phyloP scores from a whole-genome alignment of 2,329 filamentous ascomycete species.

The Coniochaeta ligniaria region DNA sequence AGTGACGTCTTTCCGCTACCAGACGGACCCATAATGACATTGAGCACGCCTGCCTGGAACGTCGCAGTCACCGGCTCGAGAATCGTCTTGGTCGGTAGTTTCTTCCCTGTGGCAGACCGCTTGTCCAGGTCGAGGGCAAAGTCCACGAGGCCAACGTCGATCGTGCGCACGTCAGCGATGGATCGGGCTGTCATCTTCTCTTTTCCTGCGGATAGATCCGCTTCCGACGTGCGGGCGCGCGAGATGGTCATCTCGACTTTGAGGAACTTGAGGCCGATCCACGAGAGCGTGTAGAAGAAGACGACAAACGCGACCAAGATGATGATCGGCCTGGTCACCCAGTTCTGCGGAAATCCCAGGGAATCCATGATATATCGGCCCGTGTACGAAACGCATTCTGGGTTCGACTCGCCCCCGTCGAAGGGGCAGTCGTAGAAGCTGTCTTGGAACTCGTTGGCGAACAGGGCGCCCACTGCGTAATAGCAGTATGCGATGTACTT shows the following conservation, averaged over 20 bases:
- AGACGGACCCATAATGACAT: constrained; percentile 75
- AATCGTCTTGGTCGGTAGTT: constrained; percentile 48
- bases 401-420: constrained; percentile 53
- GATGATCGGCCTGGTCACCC: constrained; percentile 61
- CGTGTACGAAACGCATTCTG: constrained; percentile 60
- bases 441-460: constrained; percentile 64
- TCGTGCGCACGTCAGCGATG: constrained; percentile 44
- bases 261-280: constrained; percentile 54
- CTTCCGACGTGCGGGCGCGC: constrained; percentile 49
- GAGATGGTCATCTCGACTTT: constrained; percentile 65
- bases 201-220: constrained; percentile 61
- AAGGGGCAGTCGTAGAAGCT: constrained; percentile 68
- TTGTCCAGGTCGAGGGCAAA: constrained; percentile 62
- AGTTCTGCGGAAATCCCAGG: constrained; percentile 60
- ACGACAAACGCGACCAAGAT: constrained; percentile 54
- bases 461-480: constrained; percentile 65
- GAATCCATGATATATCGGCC: constrained; percentile 63
- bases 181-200: constrained; percentile 56
- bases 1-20: constrained; percentile 72
- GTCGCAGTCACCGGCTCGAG: constrained; percentile 59
- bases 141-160: constrained; percentile 57
- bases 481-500: constrained; percentile 63
- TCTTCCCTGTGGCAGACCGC: constrained; percentile 42
- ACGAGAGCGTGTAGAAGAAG: constrained; percentile 55
- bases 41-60: constrained; percentile 62